Conservation (phyloP, 163 green algal genomes). For the Smithsoniella earleae region DNA sequence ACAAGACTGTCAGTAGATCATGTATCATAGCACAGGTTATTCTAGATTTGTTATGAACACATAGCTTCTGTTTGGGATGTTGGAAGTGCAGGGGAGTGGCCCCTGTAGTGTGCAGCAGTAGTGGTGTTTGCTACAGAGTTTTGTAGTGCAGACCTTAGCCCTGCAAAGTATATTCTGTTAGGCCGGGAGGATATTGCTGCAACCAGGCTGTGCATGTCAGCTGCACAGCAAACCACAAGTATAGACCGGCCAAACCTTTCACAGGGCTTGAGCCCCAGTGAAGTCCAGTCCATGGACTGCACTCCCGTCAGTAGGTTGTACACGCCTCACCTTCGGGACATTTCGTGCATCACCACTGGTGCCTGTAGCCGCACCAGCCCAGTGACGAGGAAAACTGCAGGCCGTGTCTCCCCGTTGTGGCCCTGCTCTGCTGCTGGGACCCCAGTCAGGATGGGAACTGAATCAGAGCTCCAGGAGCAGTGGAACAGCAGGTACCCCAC, state of each 20-base stretch:
- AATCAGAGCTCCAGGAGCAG: no score
- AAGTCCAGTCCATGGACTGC: neutral
- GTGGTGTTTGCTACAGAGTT: no score
- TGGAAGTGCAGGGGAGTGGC: no score
- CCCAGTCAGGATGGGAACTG: neutral
- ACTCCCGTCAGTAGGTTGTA: neutral
- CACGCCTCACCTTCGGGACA: constrained; percentile 13
- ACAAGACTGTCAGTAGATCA: no score
- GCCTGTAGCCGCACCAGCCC: neutral
- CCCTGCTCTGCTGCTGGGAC: neutral
- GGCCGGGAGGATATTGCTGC: constrained; percentile 25
- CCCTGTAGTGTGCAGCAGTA: no score
- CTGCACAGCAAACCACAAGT: neutral
- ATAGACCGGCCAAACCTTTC: neutral
- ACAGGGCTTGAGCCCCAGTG: neutral
- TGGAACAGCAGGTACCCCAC: neutral
- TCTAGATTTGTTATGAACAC: no score
- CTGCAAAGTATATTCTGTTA: constrained; percentile 24
- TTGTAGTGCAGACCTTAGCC: constrained; percentile 3
- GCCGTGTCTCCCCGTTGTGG: neutral
- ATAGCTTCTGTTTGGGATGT: no score
- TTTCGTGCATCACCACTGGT: neutral
- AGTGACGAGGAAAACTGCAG: neutral
- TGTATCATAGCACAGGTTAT: no score
- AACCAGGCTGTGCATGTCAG: constrained; percentile 17